Base-by-base conservation (phyloP, 2,329 filamentous ascomycete species). In the Chaetomiaceae sp. region DNA sequence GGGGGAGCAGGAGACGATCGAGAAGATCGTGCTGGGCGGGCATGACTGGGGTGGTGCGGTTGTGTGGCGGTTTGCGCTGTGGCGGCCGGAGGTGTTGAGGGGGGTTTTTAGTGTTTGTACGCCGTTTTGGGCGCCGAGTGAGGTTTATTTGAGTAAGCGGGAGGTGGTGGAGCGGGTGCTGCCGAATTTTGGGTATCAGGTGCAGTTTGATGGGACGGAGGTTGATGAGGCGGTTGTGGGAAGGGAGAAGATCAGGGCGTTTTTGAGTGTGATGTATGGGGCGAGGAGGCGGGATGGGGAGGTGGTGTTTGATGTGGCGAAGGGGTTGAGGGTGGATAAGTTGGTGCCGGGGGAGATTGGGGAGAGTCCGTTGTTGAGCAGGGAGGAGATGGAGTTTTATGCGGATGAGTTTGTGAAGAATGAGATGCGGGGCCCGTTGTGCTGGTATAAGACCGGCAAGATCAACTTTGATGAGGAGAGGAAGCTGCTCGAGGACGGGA, bases 41-140 rank as follows among this genome's bases (percentile, higher is more conserved):
- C 92, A 96, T 70, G 92, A 97, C 70, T 96, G 92, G 88, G 92
- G 92, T 66, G 90, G 88, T 60, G 75, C 77, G 3, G 73, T 91
- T 23, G 85, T 86, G 46, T 95, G 89, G 76, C 81, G 89, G 45
- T 70, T 86, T 45, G 82, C 86, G 10, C 77, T 86, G 54, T 89
- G 82, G 77, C 74, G 89, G 59, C 89, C 89, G 0, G 70, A 83
- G 33, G 73, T 93, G 14, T 73, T 95, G 55, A 76, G 77, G 25
- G 83, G 85, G 58, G 75, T 96, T 51, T 92, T 96, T 71, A 81
- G 79, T 55, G 73, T 96, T 52, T 93, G 88, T 70, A 91, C 89
- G 30, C 87, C 91, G 0, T 96, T 85, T 66, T 61, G 61, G 2
- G 67, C 80, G 3, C 84, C 86, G 0, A 53, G 53, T 1, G 58